Conservation (phyloP, 176 grass and related monocot species). For the Oryza meridionalis region DNA sequence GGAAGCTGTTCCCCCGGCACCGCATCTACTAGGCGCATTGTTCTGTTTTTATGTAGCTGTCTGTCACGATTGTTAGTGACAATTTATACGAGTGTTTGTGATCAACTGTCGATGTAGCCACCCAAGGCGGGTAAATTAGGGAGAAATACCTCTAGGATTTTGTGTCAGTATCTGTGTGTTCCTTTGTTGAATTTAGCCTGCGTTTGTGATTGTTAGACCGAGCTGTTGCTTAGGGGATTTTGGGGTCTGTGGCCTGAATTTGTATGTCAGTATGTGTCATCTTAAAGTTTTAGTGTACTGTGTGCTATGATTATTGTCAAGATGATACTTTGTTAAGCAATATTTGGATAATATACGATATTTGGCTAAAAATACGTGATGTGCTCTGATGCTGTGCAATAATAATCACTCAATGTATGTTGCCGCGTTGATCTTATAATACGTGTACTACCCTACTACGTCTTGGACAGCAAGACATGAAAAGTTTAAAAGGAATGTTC, state of each 20-base stretch:
- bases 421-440: too few relatives aligned
- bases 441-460: too few relatives aligned
- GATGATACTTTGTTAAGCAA: not conserved
- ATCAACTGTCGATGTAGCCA: not conserved
- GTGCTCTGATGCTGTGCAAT: not conserved
- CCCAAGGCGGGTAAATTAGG: not conserved
- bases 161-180: not conserved
- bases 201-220: not conserved
- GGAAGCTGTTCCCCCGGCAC: not conserved
- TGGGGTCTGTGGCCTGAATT: not conserved
- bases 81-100: not conserved
- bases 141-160: not conserved
- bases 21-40: not conserved
- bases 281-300: too few relatives aligned
- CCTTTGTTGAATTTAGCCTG: not conserved
- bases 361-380: not conserved
- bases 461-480: too few relatives aligned
- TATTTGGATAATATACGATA: too few relatives aligned
- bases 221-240: not conserved
- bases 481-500: too few relatives aligned
- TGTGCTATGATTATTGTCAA: not conserved
- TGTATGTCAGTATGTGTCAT: not conserved
- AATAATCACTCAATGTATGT: too few relatives aligned
- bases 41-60: not conserved
- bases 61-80: not conserved